A percentile compares a stretch with the other conserved stretches of the same genome.
Evolutionary conservation across 768 basidiomycete species (phyloP).

Genomic region (Austroboletus eburneus): DNA sequence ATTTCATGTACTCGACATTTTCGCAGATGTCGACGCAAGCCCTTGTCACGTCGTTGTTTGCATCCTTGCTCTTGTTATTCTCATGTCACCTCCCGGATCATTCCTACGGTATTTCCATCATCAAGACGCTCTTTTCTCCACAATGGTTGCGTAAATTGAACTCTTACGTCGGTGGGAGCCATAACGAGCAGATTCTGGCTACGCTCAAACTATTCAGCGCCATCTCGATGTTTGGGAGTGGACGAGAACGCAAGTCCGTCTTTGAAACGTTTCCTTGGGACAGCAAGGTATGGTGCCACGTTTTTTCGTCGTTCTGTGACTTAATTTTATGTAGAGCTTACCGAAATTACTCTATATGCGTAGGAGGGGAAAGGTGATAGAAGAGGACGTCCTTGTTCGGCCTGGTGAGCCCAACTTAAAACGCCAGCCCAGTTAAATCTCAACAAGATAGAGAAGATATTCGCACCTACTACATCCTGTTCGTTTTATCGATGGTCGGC

Average conservation of each 20-base stretch:
- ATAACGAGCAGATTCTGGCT: slow-evolving; percentile 63
- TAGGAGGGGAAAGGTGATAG: slow-evolving; percentile 47
- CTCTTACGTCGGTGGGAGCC: slow-evolving; percentile 55
- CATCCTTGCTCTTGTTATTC: slow-evolving; percentile 57
- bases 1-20: not conserved
- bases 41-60: slow-evolving; percentile 48
- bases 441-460: slow-evolving; percentile 51
- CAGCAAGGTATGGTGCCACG: slow-evolving; percentile 47
- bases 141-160: slow-evolving; percentile 55
- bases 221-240: slow-evolving; percentile 61
- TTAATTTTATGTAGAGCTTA: slow-evolving; percentile 42
- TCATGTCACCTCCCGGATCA: slow-evolving; percentile 71
- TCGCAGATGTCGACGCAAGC: slow-evolving; percentile 41
- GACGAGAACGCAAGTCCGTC: slow-evolving; percentile 57
- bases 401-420: slow-evolving; percentile 45
- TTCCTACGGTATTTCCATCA: slow-evolving; percentile 53
- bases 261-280: slow-evolving; percentile 78
- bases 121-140: slow-evolving; percentile 55
- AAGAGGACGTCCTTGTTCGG: slow-evolving; percentile 36
- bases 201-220: slow-evolving; percentile 60
- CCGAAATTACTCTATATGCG: slow-evolving; percentile 69
- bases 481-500: slow-evolving; percentile 71
- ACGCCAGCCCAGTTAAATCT: not conserved
- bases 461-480: slow-evolving; percentile 66
- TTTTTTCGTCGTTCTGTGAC: not conserved